Base-by-base conservation (phyloP, 163 green algal species). In the Trebouxiophyceae sp. region DNA sequence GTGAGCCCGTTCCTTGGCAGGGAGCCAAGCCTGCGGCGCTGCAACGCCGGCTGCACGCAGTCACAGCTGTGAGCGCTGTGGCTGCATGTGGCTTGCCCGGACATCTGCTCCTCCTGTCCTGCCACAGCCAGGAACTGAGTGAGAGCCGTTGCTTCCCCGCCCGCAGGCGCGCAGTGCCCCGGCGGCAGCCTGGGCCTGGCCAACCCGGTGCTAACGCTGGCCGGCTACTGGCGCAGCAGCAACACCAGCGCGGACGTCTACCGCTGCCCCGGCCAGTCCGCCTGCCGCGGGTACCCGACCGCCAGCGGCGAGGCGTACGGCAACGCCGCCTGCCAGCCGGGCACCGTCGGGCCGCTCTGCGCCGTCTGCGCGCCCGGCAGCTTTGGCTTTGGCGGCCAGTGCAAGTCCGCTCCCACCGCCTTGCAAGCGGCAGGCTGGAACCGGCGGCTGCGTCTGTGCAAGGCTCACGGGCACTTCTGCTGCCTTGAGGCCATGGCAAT, bases 331-430 rank as follows among this genome's bases (percentile, higher is more conserved):
- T 84, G 77, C 55, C 20, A 4, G 8, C 20, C 31, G 24, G 74
- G 74, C 4, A 62, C 67, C 56, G 2, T 54, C 8, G 77, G 77
- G 3, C 77, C 77, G 24, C 66, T 84, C 24, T 84, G 77, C 61
- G 60, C 66, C 23, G 59, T 79, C 20, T 84, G 77, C 47, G 19
- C 30, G 5, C n/a, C 45, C 2, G 66, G 27, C 12, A 72, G 46
- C 61, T 84, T 74, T 45, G 47, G 61, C 33, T 77, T 79, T 47
- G 33, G 60, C 4, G 71, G 71, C 6, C 44, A 27, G 12, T 84
- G 77, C 70, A 60, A 60, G 74, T 80, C 45, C 44, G 60, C 33
- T 54, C 5, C 30, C 58, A 0, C 19, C 16, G 2, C n/a, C 20
- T 28, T 12, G 55, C 8, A 7, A 22, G 16, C 19, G 8, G n/a